A percentile compares a stretch with the other conserved stretches of the same genome.
phyloP scores from a whole-genome alignment of 306 rosid species.

The Hippophae rhamnoides region DNA sequence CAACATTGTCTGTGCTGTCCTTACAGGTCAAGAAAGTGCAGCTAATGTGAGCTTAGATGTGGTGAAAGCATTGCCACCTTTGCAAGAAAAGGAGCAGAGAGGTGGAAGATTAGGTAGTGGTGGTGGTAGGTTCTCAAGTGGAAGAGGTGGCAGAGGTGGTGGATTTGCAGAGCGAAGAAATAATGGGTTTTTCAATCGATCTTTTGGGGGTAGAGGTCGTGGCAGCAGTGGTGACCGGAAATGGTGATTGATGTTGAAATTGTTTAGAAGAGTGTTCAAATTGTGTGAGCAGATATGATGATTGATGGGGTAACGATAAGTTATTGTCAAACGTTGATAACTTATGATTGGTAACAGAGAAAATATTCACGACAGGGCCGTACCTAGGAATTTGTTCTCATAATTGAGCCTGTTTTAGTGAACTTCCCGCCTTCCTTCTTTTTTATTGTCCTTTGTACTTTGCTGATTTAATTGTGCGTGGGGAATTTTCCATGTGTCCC shows the following conservation, averaged over 20 bases:
- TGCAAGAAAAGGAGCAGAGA: slow-evolving; percentile 52
- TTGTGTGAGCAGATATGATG: slow-evolving; percentile 2
- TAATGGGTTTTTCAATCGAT: slow-evolving; percentile 33
- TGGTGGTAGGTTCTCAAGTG: slow-evolving; percentile 29
- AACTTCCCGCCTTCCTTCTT: too few relatives aligned
- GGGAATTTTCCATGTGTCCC: slow-evolving; percentile 27
- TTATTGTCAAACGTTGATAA: too few relatives aligned
- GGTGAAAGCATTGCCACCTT: slow-evolving; percentile 38
- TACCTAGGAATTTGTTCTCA: too few relatives aligned
- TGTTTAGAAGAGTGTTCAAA: background rate
- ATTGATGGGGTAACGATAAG: background rate
- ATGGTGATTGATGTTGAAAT: slow-evolving; percentile 23
- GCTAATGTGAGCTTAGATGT: slow-evolving; percentile 51
- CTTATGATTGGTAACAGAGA: too few relatives aligned
- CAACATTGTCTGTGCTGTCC: background rate
- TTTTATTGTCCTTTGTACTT: too few relatives aligned
- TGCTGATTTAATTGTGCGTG: background rate
- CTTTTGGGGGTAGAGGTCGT: slow-evolving; percentile 29
- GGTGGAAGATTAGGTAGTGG: slow-evolving; percentile 35
- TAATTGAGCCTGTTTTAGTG: too few relatives aligned
- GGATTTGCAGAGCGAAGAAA: slow-evolving; percentile 34
- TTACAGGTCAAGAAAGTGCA: slow-evolving; percentile 56
- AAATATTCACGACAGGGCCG: too few relatives aligned
- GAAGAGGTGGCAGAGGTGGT: slow-evolving; percentile 41
- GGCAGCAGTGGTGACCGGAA: slow-evolving; percentile 11